These are phyloP conservation scores for Microglena sp. DNA, from an alignment of 139 green algal genomes.

Conservation along the genomic window DNA sequence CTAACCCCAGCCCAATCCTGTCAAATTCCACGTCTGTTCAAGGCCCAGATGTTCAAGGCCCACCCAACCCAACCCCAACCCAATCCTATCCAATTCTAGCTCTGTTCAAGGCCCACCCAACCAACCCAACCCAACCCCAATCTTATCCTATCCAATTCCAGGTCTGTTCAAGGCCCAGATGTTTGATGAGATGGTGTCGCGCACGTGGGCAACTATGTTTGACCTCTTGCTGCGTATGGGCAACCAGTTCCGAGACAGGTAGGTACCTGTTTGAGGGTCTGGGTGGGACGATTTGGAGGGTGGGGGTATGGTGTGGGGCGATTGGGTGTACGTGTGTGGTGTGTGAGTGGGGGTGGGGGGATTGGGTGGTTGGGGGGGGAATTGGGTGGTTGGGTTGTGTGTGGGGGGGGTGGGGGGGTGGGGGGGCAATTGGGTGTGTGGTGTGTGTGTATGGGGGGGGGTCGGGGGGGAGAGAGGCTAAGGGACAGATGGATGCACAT, in stretches of 20 bases:
- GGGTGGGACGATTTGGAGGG: not conserved
- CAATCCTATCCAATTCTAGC: no score
- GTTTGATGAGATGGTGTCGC: conserved; percentile 42
- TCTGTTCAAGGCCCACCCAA: no score
- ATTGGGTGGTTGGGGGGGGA: not conserved
- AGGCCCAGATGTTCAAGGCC: no score
- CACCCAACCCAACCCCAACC: no score
- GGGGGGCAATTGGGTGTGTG: no score
- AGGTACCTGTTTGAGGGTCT: conserved; percentile 3
- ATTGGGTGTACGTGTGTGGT: not conserved
- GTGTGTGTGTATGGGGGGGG: no score
- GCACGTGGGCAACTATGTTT: conserved; percentile 43
- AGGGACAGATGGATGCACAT: no score
- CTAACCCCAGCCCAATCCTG: no score
- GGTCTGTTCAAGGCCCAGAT: conserved; percentile 42
- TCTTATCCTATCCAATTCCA: conserved; percentile 12
- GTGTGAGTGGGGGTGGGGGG: not conserved
- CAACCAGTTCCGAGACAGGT: conserved; percentile 49
- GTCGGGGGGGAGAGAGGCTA: no score
- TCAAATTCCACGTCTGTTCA: no score
- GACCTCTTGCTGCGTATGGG: conserved; percentile 49
- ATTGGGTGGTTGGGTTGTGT: not conserved
- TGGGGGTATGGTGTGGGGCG: not conserved
- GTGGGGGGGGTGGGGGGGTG: no score
- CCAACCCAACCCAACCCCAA: no score